Conservation (phyloP, 257 asterid species). For the Solanum gandarillasii region DNA sequence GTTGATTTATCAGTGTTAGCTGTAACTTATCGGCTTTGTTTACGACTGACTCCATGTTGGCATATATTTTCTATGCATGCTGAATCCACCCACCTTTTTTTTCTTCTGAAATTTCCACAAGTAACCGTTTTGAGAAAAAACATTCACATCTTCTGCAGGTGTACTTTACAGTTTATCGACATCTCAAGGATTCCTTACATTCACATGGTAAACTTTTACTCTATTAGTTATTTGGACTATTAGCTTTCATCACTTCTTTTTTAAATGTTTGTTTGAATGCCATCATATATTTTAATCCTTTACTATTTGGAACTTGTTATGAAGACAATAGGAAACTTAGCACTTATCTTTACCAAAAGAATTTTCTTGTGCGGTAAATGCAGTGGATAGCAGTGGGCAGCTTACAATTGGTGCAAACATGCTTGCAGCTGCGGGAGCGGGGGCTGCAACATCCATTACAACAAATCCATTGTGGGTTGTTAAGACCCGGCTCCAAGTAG, state of each 20-base stretch:
- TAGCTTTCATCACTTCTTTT: not conserved
- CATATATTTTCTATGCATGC: not conserved
- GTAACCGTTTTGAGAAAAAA: conserved; percentile 1
- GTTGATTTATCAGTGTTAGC: not conserved
- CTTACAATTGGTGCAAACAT: conserved; percentile 65
- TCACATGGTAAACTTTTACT: conserved; percentile 45
- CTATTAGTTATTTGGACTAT: not conserved
- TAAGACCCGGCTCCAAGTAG: conserved; percentile 87
- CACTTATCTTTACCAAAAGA: not conserved
- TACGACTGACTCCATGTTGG: not conserved
- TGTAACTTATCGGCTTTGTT: not conserved
- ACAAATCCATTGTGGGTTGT: conserved; percentile 95
- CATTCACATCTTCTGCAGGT: conserved; percentile 47
- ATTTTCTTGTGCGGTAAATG: not conserved
- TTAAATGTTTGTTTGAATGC: not conserved
- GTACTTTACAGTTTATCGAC: conserved; percentile 87
- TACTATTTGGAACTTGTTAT: not conserved
- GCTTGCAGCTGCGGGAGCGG: conserved; percentile 94
- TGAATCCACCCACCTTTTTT: not conserved
- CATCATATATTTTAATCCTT: not conserved
- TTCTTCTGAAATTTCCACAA: not conserved
- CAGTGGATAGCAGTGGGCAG: conserved; percentile 52
- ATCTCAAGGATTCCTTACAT: conserved; percentile 60
- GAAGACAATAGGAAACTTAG: not conserved
- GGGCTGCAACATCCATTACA: conserved; percentile 73